Evolutionary conservation across 2,329 filamentous ascomycete species (phyloP), one percentile per base, ranked within the genome.

Genomic region (Ascochyta fabae): DNA sequence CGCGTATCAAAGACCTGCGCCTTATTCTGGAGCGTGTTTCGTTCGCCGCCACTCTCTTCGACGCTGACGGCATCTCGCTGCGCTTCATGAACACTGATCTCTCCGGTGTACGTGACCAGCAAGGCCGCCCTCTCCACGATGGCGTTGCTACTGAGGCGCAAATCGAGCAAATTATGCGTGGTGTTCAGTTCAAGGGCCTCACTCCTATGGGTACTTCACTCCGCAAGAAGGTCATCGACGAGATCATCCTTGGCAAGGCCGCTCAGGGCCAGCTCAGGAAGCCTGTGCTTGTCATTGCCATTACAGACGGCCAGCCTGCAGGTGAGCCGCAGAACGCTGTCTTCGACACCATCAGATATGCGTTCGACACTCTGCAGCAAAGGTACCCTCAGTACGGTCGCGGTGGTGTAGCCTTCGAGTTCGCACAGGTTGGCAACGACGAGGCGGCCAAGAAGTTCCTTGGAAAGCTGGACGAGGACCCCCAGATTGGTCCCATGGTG

Each of bases 361-460:
- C 85, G 1, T 77, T 80, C 46, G 76, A 80, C 19, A 80, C 86
- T 56, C 75, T 86, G 36, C 75, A 80, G 46, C 75, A 79, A 47
- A 63, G 67, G 39, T 67, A 60, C 52, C 70, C 69, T 12, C 80
- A 78, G 46, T 85, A 83, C 64, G 85, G 85, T 29, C 78, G 78
- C 26, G 83, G 83, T 44, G 84, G 84, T n/a, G 73, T 88, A 56
- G 81, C 84, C 0, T 88, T 88, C 77, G 85, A 89, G 67, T 88
- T 89, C 67, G 86, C 86, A 0, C 87, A 89, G 65, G 87, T 89
- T 44, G 87, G 87, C 59, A 88, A 88, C 63, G 87, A 89, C 65
- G 78, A 83, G 68, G 82, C 83, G 61, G 87, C 87, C 2, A 83
- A 84, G 50, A 82, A 87, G 58, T 89, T 88, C 78, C 77, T 89